These are phyloP conservation scores for Apiospora sp. DNA, from an alignment of 2,329 filamentous ascomycete species.

Conservation along the genomic window DNA sequence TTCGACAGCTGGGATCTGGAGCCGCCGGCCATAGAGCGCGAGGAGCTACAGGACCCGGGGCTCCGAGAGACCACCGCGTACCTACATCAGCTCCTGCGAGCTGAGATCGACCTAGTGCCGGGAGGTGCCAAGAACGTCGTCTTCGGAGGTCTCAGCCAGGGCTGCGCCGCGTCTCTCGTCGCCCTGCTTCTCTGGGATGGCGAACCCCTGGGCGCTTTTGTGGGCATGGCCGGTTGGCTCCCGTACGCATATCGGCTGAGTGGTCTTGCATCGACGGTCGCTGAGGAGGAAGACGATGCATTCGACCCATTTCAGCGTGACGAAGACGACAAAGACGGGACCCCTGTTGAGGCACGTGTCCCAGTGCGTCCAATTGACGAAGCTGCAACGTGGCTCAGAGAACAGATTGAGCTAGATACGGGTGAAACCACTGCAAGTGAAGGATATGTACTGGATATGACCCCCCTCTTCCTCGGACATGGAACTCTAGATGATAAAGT, in stretches of 20 bases:
- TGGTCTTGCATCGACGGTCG: background rate
- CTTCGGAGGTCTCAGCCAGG: constrained; percentile 62
- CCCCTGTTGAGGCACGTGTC: background rate
- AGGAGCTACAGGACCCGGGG: constrained; percentile 47
- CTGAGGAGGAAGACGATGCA: background rate
- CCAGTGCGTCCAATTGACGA: background rate
- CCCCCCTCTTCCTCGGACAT: background rate
- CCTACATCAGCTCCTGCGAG: constrained; percentile 47
- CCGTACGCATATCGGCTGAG: constrained; percentile 43
- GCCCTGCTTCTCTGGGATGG: constrained; percentile 54
- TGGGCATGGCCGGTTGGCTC: constrained; percentile 56
- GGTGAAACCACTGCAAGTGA: background rate
- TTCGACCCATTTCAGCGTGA: constrained; percentile 28
- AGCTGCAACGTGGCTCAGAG: background rate
- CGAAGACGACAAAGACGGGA: constrained; percentile 18
- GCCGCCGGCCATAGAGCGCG: constrained; percentile 27
- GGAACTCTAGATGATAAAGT: background rate
- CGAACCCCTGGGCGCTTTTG: constrained; percentile 44
- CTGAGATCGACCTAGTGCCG: constrained; percentile 45
- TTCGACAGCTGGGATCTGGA: constrained; percentile 52
- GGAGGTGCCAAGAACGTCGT: constrained; percentile 50
- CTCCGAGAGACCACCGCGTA: constrained; percentile 52
- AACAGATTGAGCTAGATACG: background rate
- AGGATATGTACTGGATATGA: background rate
- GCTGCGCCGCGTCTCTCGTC: constrained; percentile 56